Evolutionary conservation across 192 early-diverging fungal genomes (phyloP).

Genomic region (Backusella westeae): DNA sequence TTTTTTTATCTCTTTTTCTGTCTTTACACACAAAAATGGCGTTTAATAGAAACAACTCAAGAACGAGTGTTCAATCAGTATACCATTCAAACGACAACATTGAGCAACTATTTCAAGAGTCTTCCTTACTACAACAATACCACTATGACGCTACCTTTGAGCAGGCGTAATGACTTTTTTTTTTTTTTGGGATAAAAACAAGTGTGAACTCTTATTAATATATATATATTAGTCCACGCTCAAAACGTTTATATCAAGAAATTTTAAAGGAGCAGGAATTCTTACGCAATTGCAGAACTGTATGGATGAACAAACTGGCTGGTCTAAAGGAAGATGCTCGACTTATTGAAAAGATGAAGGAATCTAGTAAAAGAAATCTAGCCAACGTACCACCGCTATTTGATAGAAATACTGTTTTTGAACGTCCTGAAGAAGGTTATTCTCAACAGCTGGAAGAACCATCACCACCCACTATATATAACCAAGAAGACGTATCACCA

Average conservation of each 20-base stretch:
- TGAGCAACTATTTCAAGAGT: background rate
- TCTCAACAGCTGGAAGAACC: background rate
- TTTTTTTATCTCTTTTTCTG: background rate
- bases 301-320: background rate
- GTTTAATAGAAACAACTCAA: background rate
- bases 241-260: background rate
- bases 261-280: background rate
- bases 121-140: background rate
- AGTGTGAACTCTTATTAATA: background rate
- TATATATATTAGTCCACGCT: background rate
- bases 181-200: background rate
- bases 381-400: background rate
- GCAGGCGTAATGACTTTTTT: background rate
- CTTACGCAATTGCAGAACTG: background rate
- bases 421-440: background rate
- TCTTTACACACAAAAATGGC: background rate
- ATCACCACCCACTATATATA: background rate
- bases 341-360: background rate
- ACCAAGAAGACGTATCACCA: background rate
- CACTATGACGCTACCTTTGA: background rate
- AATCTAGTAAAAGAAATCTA: background rate
- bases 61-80: background rate
- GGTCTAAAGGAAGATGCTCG: background rate
- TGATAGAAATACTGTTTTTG: background rate
- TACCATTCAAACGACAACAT: background rate